Evolutionary conservation across 179 eudicot genomes (phyloP).

Genomic region (Silene noctiflora): DNA sequence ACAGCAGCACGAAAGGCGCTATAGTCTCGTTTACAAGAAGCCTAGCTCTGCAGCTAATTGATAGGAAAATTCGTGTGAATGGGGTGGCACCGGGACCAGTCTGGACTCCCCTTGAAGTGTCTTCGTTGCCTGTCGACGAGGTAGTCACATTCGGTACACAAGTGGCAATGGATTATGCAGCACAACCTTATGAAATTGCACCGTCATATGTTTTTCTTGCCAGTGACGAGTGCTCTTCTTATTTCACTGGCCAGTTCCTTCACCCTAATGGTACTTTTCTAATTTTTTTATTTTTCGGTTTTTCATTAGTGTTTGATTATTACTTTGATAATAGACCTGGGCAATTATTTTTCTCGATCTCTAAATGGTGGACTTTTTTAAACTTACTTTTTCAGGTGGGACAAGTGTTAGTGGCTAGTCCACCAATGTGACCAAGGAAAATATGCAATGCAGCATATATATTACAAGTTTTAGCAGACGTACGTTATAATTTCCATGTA

Average conservation of each 20-base stretch:
- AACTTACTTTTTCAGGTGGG: no score
- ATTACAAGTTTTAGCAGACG: no score
- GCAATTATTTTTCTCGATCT: no score
- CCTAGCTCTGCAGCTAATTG: constrained; percentile 58
- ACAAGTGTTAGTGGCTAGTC: no score
- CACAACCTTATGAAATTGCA: constrained; percentile 74
- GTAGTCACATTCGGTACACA: constrained; percentile 45
- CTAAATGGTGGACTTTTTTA: no score
- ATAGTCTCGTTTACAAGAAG: constrained; percentile 69
- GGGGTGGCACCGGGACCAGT: constrained; percentile 84
- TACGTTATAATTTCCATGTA: no score
- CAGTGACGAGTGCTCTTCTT: constrained; percentile 61
- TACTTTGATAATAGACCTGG: no score
- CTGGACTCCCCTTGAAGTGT: constrained; percentile 72
- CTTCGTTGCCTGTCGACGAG: constrained; percentile 50
- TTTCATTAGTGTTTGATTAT: no score
- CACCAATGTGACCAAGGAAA: no score
- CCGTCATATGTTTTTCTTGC: constrained; percentile 84
- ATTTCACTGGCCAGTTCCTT: constrained; percentile 70
- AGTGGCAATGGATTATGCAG: constrained; percentile 76
- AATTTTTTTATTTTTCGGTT: no score
- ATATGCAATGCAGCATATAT: no score
- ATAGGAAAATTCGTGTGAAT: constrained; percentile 63
- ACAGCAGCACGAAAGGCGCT: constrained; percentile 70
- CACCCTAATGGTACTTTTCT: constrained; percentile 66